Evolutionary conservation across 371 early-diverging fungal species (phyloP).

Genomic region (Rhizopus microsporus): DNA sequence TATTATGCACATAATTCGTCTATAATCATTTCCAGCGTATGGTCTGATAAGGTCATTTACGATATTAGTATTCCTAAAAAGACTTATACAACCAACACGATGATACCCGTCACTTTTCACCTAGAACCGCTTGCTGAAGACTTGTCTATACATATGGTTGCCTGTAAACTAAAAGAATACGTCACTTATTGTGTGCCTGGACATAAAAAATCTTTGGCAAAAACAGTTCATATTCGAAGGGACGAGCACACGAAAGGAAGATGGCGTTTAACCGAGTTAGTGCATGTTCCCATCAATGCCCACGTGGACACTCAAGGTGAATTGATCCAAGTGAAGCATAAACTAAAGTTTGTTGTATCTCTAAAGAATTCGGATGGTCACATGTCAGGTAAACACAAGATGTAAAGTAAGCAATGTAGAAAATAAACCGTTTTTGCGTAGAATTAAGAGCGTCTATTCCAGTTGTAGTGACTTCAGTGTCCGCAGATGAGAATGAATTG

Average conservation of each 20-base stretch:
- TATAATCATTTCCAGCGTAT: constrained; percentile 25
- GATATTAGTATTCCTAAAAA: constrained; percentile 30
- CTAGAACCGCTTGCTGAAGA: constrained; percentile 22
- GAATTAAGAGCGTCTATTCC: constrained; percentile 40
- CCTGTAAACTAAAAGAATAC: constrained; percentile 33
- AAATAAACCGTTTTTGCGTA: constrained; percentile 2
- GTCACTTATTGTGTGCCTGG: constrained; percentile 15
- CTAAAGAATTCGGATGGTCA: constrained; percentile 35
- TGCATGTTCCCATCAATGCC: constrained; percentile 26
- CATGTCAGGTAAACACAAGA: constrained; percentile 30
- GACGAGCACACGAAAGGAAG: constrained; percentile 28
- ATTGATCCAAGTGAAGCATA: constrained; percentile 39
- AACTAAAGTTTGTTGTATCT: constrained; percentile 33
- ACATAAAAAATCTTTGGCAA: constrained; percentile 21
- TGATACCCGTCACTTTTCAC: constrained; percentile 30
- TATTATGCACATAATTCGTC: constrained; percentile 20
- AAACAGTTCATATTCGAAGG: constrained; percentile 22
- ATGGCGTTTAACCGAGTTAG: constrained; percentile 27
- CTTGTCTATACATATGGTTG: constrained; percentile 24
- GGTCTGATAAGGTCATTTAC: constrained; percentile 34
- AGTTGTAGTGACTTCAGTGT: constrained; percentile 28
- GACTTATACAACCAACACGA: constrained; percentile 14
- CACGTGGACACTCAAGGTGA: constrained; percentile 27
- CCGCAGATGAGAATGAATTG: constrained; percentile 18
- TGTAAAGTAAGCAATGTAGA: background rate